phyloP scores from a whole-genome alignment of 805 yeast species.

The Candida coquimbonensis region DNA sequence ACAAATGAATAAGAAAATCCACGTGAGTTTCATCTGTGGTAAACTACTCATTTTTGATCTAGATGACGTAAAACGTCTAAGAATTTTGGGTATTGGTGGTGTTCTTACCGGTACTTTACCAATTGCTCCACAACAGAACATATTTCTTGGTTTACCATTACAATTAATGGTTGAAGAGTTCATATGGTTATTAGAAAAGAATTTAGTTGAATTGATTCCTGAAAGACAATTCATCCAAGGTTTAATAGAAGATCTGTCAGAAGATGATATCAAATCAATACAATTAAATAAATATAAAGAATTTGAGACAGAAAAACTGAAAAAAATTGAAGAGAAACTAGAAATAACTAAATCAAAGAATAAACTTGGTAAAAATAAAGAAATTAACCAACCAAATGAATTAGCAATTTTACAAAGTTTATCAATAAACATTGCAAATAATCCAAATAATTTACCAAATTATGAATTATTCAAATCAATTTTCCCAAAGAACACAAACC shows the following conservation, averaged over 20 bases:
- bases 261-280: constrained; percentile 12
- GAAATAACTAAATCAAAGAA: constrained; percentile 4
- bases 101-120: constrained; percentile 78
- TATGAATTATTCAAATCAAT: constrained; percentile 10
- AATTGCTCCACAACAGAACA: constrained; percentile 87
- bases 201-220: constrained; percentile 35
- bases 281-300: constrained; percentile 4
- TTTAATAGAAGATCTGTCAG: constrained; percentile 7
- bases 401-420: constrained; percentile 10
- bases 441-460: constrained; percentile 12
- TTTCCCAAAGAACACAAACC: constrained; percentile 8
- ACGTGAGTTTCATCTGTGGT: constrained; percentile 33
- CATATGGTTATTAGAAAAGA: constrained; percentile 47
- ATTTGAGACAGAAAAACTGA: constrained; percentile 3
- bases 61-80: constrained; percentile 42
- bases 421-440: constrained; percentile 13
- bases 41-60: constrained; percentile 54
- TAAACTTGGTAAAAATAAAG: neutral
- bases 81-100: constrained; percentile 68
- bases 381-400: constrained; percentile 5
- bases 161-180: constrained; percentile 69
- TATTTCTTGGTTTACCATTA: constrained; percentile 80
- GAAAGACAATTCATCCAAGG: constrained; percentile 29
- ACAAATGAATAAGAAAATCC: constrained; percentile 9
- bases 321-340: constrained; percentile 5